Conservation (phyloP, 345 rosid species). For the Nephelium lappaceum region DNA sequence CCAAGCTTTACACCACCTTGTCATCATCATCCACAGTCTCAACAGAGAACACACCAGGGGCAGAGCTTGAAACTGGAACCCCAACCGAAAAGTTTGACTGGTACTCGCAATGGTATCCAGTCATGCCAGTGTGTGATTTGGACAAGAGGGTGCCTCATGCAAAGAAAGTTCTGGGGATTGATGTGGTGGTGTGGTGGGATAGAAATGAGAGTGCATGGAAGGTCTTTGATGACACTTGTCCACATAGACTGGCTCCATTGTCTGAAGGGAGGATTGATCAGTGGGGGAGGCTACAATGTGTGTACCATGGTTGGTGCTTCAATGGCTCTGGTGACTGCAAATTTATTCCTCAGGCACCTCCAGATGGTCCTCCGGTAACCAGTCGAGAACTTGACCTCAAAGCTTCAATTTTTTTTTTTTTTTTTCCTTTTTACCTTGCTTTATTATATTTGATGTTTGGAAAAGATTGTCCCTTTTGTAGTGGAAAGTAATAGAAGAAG, state of each 20-base stretch:
- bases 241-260: slow-evolving; percentile 76
- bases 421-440: neutral
- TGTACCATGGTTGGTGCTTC: slow-evolving; percentile 94
- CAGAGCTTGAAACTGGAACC: slow-evolving; percentile 30
- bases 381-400: neutral
- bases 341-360: slow-evolving; percentile 81
- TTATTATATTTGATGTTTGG: neutral
- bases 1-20: slow-evolving; percentile 36
- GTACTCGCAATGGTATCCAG: slow-evolving; percentile 73
- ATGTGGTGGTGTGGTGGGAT: slow-evolving; percentile 90
- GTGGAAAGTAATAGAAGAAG: neutral
- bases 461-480: neutral
- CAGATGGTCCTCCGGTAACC: slow-evolving; percentile 73
- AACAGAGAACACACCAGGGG: slow-evolving; percentile 28
- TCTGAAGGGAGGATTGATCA: slow-evolving; percentile 87
- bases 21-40: slow-evolving; percentile 42
- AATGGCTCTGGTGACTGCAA: slow-evolving; percentile 77
- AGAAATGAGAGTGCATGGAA: slow-evolving; percentile 65
- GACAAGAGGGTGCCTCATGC: slow-evolving; percentile 74
- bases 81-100: slow-evolving; percentile 62
- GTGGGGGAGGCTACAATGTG: slow-evolving; percentile 82
- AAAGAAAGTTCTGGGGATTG: slow-evolving; percentile 76
- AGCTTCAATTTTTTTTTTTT: neutral
- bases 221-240: slow-evolving; percentile 72
- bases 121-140: slow-evolving; percentile 78